Evolutionary conservation across 805 yeast genomes (phyloP).

Genomic region (Barnettozyma siamensis): DNA sequence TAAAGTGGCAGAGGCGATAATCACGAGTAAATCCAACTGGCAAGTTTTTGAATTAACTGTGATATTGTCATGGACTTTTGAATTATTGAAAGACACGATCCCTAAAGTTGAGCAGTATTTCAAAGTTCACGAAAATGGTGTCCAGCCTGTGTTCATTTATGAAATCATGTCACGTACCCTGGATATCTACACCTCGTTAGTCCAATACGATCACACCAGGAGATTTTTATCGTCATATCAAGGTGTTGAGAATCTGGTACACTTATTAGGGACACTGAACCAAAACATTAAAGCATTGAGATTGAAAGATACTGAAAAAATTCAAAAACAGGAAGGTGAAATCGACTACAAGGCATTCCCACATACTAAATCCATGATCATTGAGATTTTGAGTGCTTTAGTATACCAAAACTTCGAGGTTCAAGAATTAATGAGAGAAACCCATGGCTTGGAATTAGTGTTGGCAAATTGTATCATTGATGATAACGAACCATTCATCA

Average conservation of each 20-base stretch:
- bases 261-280: constrained; percentile 28
- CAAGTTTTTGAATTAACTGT: constrained; percentile 32
- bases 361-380: constrained; percentile 54
- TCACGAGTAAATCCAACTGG: constrained; percentile 34
- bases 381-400: constrained; percentile 61
- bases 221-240: constrained; percentile 31
- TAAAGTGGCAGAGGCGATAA: constrained; percentile 27
- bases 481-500: constrained; percentile 79
- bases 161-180: constrained; percentile 24
- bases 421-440: constrained; percentile 63
- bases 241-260: constrained; percentile 30
- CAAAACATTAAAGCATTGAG: constrained; percentile 28
- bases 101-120: constrained; percentile 24
- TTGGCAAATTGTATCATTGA: constrained; percentile 82
- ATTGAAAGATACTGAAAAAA: constrained; percentile 19
- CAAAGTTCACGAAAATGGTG: constrained; percentile 9
- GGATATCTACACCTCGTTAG: constrained; percentile 30
- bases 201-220: constrained; percentile 30
- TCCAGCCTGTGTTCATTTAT: constrained; percentile 23
- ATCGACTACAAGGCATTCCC: constrained; percentile 44
- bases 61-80: constrained; percentile 34
- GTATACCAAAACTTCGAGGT: constrained; percentile 44
- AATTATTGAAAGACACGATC: constrained; percentile 24
- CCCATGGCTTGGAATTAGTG: constrained; percentile 65
- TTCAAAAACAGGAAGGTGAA: constrained; percentile 7